phyloP scores from a whole-genome alignment of 495 filamentous ascomycete genomes.

The Xylaria scruposa region DNA sequence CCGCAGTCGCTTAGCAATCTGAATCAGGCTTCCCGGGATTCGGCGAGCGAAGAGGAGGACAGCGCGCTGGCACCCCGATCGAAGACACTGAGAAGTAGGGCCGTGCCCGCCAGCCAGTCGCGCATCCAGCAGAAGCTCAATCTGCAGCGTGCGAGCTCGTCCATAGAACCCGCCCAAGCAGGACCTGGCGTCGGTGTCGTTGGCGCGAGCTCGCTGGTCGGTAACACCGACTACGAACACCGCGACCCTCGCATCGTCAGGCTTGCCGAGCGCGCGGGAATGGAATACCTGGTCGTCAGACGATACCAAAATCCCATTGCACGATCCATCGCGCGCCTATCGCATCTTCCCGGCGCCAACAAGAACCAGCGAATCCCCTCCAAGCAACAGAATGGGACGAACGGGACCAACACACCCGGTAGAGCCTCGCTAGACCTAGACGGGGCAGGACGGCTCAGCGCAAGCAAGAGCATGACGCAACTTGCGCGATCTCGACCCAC shows the following conservation, averaged over 20 bases:
- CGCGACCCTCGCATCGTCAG: slow-evolving; percentile 61
- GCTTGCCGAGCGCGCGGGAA: slow-evolving; percentile 65
- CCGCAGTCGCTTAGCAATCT: slow-evolving; percentile 49
- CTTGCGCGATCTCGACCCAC: slow-evolving; percentile 36
- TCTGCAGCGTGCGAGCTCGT: slow-evolving; percentile 70
- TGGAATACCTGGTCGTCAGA: slow-evolving; percentile 72
- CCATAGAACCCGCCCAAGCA: slow-evolving; percentile 61
- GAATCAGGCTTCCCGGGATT: slow-evolving; percentile 32
- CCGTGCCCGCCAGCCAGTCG: slow-evolving; percentile 58
- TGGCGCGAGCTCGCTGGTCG: slow-evolving; percentile 45
- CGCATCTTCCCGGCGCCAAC: slow-evolving; percentile 54
- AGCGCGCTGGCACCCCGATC: slow-evolving; percentile 47
- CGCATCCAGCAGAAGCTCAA: slow-evolving; percentile 75
- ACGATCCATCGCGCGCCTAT: slow-evolving; percentile 61
- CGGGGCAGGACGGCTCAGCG: slow-evolving; percentile 41
- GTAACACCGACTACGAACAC: slow-evolving; percentile 50
- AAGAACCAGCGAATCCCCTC: slow-evolving; percentile 56
- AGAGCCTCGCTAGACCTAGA: slow-evolving; percentile 35
- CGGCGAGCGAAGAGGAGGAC: slow-evolving; percentile 46
- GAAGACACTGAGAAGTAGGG: slow-evolving; percentile 35
- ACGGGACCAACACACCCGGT: slow-evolving; percentile 29
- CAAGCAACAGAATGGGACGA: slow-evolving; percentile 38
- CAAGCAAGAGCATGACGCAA: slow-evolving; percentile 50
- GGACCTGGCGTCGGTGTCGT: slow-evolving; percentile 46
- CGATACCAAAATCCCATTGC: slow-evolving; percentile 70